These are phyloP conservation scores for Gaertneriomyces sp. DNA, from an alignment of 192 early-diverging fungal genomes.

Conservation along the genomic window DNA sequence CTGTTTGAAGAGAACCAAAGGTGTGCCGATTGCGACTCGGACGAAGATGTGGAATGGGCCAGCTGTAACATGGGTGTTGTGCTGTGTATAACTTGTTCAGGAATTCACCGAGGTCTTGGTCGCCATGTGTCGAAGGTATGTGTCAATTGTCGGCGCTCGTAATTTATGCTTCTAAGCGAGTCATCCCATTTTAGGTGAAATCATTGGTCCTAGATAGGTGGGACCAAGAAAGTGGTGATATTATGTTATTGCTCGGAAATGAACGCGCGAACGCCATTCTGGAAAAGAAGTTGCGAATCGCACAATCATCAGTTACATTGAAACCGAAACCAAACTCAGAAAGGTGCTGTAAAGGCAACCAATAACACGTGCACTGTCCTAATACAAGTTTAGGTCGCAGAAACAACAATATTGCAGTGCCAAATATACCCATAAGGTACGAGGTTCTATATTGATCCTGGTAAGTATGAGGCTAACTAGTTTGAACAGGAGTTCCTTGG, in stretches of 20 bases:
- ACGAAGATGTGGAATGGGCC: constrained; percentile 76
- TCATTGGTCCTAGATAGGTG: constrained; percentile 82
- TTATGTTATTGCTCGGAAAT: constrained; percentile 84
- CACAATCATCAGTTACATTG: neutral
- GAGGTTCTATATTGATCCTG: too few relatives aligned
- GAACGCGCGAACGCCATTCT: constrained; percentile 54
- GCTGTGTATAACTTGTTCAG: constrained; percentile 85
- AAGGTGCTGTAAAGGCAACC: neutral
- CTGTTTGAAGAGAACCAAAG: constrained; percentile 36
- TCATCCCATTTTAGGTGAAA: constrained; percentile 27
- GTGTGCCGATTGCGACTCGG: constrained; percentile 57
- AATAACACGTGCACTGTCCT: neutral
- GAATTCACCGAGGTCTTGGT: constrained; percentile 86
- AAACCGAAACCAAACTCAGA: constrained; percentile 31
- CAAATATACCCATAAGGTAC: constrained; percentile 47
- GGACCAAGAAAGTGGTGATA: constrained; percentile 67
- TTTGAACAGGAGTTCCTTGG: constrained; percentile 9
- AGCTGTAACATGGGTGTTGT: constrained; percentile 76
- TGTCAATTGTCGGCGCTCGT: neutral
- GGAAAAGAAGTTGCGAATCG: constrained; percentile 27
- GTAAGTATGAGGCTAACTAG: neutral
- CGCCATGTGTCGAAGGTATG: constrained; percentile 82
- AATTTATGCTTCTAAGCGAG: neutral
- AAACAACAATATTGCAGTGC: constrained; percentile 24
- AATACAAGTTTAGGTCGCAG: constrained; percentile 5